These are phyloP conservation scores for Tetrahymena malaccensis DNA, from an alignment of 73 alveolate genomes.

Conservation along the genomic window DNA sequence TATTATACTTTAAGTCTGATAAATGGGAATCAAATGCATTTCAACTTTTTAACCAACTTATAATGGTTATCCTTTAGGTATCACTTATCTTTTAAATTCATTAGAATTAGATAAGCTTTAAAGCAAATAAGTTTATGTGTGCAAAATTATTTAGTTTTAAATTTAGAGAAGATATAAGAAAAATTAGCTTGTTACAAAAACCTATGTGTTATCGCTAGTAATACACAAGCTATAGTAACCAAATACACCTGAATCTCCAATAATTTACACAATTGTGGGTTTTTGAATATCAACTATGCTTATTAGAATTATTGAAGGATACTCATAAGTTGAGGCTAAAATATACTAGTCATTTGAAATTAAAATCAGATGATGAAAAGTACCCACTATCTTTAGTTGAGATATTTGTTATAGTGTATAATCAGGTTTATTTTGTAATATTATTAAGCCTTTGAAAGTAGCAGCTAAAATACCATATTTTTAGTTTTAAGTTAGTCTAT, in stretches of 20 bases:
- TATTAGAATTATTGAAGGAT: background rate
- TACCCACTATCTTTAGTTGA: background rate
- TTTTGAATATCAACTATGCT: background rate
- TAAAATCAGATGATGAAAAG: background rate
- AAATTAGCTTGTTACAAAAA: background rate
- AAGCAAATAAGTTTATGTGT: background rate
- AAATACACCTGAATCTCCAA: background rate
- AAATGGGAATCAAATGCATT: background rate
- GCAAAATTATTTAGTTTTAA: background rate
- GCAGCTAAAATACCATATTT: background rate
- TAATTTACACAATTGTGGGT: background rate
- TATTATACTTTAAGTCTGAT: background rate
- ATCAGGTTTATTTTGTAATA: background rate
- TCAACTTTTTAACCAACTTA: background rate
- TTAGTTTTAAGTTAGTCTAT: background rate
- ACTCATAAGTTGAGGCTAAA: background rate
- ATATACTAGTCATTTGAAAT: background rate
- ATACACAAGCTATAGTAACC: background rate
- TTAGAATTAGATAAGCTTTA: background rate
- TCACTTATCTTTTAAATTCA: background rate
- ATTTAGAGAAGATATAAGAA: background rate
- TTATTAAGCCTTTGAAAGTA: background rate
- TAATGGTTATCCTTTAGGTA: background rate
- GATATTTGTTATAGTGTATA: background rate
- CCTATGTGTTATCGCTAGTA: background rate